Percentiles rank a stretch among this genome's conserved stretches.
These are phyloP conservation scores for Amaranthus hypochondriacus DNA, from an alignment of 148 eudicot species.

Conservation along the genomic window DNA sequence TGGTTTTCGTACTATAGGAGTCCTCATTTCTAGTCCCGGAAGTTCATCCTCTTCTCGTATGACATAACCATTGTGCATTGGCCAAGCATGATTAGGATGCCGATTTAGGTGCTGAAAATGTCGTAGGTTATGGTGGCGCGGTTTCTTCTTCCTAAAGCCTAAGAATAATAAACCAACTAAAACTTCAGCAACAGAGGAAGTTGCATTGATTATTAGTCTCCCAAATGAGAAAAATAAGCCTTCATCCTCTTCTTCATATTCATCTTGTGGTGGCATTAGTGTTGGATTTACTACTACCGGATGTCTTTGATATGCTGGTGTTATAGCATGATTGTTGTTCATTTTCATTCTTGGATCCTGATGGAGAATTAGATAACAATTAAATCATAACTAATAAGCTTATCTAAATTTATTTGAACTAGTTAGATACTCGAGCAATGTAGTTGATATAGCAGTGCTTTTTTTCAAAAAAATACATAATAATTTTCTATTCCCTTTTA, in stretches of 20 bases:
- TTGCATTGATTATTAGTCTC: slow-evolving; percentile 49
- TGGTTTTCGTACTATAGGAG: slow-evolving; percentile 13
- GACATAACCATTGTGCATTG: slow-evolving; percentile 42
- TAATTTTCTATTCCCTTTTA: too few relatives aligned
- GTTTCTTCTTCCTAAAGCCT: slow-evolving; percentile 42
- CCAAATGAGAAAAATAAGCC: slow-evolving; percentile 63
- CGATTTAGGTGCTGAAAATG: slow-evolving; percentile 40
- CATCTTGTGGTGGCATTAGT: slow-evolving; percentile 54
- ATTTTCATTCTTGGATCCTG: slow-evolving; percentile 40
- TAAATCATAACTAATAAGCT: too few relatives aligned
- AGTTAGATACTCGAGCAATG: too few relatives aligned
- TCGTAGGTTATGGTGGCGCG: slow-evolving; percentile 26
- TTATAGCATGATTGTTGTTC: slow-evolving; percentile 29
- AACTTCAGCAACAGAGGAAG: slow-evolving; percentile 40
- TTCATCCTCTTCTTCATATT: slow-evolving; percentile 59
- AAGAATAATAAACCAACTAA: slow-evolving; percentile 28
- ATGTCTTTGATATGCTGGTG: slow-evolving; percentile 42
- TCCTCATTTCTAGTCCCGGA: slow-evolving; percentile 42
- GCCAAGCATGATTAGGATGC: slow-evolving; percentile 41
- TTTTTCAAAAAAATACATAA: too few relatives aligned
- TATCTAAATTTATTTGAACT: too few relatives aligned
- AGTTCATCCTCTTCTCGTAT: slow-evolving; percentile 40
- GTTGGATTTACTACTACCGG: slow-evolving; percentile 50
- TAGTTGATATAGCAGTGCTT: too few relatives aligned
- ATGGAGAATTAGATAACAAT: too few relatives aligned